These are phyloP conservation scores for Trypanosomatidae sp. DNA, from an alignment of 208 protist species.

Conservation along the genomic window DNA sequence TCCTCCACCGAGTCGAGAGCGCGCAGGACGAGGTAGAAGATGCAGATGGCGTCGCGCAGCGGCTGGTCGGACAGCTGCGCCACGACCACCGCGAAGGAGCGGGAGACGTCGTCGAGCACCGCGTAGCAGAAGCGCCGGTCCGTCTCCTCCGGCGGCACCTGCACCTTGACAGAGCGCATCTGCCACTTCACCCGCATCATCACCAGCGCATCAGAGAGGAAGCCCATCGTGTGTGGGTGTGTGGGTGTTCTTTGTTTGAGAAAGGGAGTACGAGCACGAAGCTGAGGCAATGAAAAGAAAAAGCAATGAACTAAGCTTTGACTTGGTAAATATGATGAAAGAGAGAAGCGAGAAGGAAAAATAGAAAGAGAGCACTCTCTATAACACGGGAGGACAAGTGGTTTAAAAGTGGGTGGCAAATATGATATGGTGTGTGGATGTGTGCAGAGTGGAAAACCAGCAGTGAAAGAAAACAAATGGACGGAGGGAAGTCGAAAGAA, in stretches of 20 bases:
- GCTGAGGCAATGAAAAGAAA: too few species aligned
- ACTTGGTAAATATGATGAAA: too few species aligned
- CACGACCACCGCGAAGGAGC: conserved; percentile 96
- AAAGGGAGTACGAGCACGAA: not conserved
- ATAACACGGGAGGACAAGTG: too few species aligned
- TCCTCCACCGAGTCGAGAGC: conserved; percentile 96
- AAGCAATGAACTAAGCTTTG: too few species aligned
- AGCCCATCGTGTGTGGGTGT: conserved; percentile 16
- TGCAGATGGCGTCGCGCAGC: conserved; percentile 91
- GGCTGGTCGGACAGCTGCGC: conserved; percentile 75
- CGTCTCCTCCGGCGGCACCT: conserved; percentile 36
- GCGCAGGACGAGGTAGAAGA: conserved; percentile 97
- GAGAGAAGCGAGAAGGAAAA: too few species aligned
- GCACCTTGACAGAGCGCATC: conserved; percentile 31
- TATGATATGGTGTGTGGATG: too few species aligned
- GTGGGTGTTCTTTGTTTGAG: not conserved
- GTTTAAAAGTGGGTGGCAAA: too few species aligned
- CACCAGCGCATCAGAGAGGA: conserved; percentile 33
- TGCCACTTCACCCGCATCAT: conserved; percentile 70
- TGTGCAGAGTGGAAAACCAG: too few species aligned
- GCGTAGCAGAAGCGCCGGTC: conserved; percentile 92
- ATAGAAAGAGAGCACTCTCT: too few species aligned
- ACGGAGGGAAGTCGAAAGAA: too few species aligned
- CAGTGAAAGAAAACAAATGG: too few species aligned
- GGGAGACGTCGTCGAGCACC: conserved; percentile 80